Conservation (phyloP, 129 eudicot genomes). For the Lactuca saligna region DNA sequence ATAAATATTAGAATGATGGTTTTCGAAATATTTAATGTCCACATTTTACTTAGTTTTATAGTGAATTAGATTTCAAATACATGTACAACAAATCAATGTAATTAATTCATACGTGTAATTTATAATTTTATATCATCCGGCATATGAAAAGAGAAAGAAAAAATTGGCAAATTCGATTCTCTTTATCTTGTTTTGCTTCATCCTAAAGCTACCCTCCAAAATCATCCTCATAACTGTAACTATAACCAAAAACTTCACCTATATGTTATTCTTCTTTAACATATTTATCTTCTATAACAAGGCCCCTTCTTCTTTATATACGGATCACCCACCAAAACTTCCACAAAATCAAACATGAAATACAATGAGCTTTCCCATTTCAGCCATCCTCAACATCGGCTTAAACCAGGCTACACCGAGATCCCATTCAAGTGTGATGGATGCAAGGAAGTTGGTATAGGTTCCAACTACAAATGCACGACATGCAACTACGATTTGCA, state of each 20-base stretch:
- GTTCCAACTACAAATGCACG: constrained; percentile 53
- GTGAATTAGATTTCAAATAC: neutral
- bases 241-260: constrained; percentile 27
- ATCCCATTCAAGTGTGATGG: constrained; percentile 69
- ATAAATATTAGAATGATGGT: too few species aligned
- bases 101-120: neutral
- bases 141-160: neutral
- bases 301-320: constrained; percentile 24
- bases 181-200: constrained; percentile 39
- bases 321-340: constrained; percentile 11
- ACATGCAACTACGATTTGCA: constrained; percentile 60
- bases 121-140: neutral
- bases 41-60: neutral
- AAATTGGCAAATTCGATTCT: constrained; percentile 34
- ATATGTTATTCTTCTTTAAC: constrained; percentile 31
- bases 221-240: constrained; percentile 17
- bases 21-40: neutral
- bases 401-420: constrained; percentile 52
- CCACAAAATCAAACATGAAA: constrained; percentile 41
- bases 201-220: constrained; percentile 36
- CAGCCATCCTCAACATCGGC: constrained; percentile 58
- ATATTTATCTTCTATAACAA: constrained; percentile 14
- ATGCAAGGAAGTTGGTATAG: constrained; percentile 71
- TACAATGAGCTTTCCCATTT: constrained; percentile 45
- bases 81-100: neutral